A percentile compares a stretch with the other conserved stretches of the same genome.
phyloP scores from a whole-genome alignment of 2,329 filamentous ascomycete species.

The Cryphonectria japonica region DNA sequence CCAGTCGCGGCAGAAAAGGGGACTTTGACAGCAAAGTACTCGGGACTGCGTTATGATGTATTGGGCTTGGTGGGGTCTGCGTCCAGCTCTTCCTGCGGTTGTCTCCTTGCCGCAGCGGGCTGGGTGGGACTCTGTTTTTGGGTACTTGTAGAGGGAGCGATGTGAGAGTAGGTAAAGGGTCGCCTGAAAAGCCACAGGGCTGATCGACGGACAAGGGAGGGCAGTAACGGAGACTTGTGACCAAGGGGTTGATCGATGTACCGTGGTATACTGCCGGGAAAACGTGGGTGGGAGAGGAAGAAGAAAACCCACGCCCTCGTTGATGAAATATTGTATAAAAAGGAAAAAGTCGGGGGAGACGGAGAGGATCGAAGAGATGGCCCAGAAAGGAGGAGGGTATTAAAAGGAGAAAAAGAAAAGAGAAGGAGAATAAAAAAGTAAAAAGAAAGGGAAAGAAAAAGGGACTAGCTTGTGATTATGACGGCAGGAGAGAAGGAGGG shows the following conservation, averaged over 20 bases:
- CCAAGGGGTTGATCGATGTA: neutral
- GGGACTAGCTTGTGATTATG: slow-evolving; percentile 2
- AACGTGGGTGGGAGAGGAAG: too few relatives aligned
- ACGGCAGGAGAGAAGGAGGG: neutral
- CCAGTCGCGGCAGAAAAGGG: slow-evolving; percentile 6
- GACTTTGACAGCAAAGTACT: neutral
- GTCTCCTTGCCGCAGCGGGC: slow-evolving; percentile 13
- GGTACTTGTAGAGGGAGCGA: neutral
- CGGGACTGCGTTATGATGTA: slow-evolving; percentile 8
- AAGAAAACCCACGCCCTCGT: too few relatives aligned
- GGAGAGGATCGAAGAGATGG: neutral
- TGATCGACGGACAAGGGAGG: neutral
- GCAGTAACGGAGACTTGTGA: neutral
- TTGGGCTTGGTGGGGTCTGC: slow-evolving; percentile 8
- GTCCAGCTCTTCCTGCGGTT: slow-evolving; percentile 7
- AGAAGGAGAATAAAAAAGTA: neutral
- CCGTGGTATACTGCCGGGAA: too few relatives aligned
- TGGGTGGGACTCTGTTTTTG: neutral
- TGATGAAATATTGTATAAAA: neutral
- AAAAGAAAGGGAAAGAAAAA: neutral
- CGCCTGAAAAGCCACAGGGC: slow-evolving; percentile 17
- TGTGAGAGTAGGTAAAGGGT: neutral
- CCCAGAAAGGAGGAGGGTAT: neutral
- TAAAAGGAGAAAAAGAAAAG: neutral
- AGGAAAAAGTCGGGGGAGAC: neutral